Percentiles rank a stretch among this genome's conserved stretches.
phyloP scores from a whole-genome alignment of 208 protist genomes.

The Wallacemonas sp. region DNA sequence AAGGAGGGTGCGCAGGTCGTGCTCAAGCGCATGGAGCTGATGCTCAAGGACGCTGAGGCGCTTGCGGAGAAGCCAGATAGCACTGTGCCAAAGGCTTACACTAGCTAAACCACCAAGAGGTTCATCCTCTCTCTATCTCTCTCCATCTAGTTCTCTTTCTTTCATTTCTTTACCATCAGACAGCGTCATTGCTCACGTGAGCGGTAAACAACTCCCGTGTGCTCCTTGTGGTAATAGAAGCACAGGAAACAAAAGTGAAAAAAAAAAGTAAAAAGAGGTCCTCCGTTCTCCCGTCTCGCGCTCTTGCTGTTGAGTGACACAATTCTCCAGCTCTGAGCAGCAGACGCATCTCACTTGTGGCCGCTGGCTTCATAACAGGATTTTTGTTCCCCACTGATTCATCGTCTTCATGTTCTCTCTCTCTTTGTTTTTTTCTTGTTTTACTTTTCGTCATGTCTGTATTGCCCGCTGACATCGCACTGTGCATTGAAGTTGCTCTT shows the following conservation, averaged over 20 bases:
- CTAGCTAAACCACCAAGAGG: constrained; percentile 1
- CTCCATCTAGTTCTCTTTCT: not conserved
- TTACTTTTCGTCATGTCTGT: constrained; percentile 3
- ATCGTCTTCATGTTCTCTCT: constrained; percentile 1
- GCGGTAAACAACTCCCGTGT: too few species aligned
- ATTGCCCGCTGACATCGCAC: too few species aligned
- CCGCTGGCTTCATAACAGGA: too few species aligned
- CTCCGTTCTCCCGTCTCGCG: too few species aligned
- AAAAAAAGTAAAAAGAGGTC: too few species aligned
- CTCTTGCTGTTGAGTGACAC: too few species aligned
- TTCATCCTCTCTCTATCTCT: not conserved
- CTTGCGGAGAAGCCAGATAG: constrained; percentile 41
- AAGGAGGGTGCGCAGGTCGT: constrained; percentile 39
- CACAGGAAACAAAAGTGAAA: too few species aligned
- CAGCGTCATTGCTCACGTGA: not conserved
- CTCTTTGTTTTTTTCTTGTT: not conserved
- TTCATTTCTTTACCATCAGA: not conserved
- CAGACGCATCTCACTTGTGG: too few species aligned
- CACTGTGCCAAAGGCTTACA: constrained; percentile 51
- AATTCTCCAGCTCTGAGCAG: too few species aligned
- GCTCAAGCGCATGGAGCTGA: constrained; percentile 68
- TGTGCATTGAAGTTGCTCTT: too few species aligned
- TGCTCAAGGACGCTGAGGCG: constrained; percentile 77
- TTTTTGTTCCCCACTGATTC: too few species aligned
- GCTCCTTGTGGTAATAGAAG: too few species aligned